Conservation (phyloP, 2,329 filamentous ascomycete genomes). For the Dryadomyces quercus-mongolicae region DNA sequence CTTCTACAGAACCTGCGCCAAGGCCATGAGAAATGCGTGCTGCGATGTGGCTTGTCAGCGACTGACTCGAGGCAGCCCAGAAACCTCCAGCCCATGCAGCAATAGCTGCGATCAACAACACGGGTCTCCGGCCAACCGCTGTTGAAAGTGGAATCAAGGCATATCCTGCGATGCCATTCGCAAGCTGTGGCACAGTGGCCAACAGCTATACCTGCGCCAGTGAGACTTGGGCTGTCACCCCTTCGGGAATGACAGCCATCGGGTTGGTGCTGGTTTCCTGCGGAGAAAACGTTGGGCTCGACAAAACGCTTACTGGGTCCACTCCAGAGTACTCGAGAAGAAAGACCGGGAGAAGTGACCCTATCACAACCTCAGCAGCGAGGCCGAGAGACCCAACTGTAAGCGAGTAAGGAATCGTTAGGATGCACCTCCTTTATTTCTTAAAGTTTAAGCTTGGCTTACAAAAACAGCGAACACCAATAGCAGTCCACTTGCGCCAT, state of each 20-base stretch:
- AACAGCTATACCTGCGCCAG: slow-evolving; percentile 20
- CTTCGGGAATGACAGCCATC: slow-evolving; percentile 18
- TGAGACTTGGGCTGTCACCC: slow-evolving; percentile 16
- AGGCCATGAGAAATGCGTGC: slow-evolving; percentile 23
- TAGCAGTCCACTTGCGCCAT: slow-evolving; percentile 21
- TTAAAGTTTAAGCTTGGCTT: background rate
- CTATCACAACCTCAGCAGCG: slow-evolving; percentile 19
- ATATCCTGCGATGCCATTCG: slow-evolving; percentile 23
- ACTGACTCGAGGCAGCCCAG: slow-evolving; percentile 20
- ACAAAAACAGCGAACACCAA: slow-evolving; percentile 16
- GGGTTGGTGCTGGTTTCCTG: slow-evolving; percentile 13
- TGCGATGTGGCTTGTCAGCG: slow-evolving; percentile 16
- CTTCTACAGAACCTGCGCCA: slow-evolving; percentile 24
- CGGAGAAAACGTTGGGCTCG: background rate
- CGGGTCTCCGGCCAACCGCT: slow-evolving; percentile 23
- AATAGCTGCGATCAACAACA: slow-evolving; percentile 21
- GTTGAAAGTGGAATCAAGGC: slow-evolving; percentile 24
- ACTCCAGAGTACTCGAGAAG: slow-evolving; percentile 23
- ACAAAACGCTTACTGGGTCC: slow-evolving; percentile 17
- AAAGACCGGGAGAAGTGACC: slow-evolving; percentile 22
- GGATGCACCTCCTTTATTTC: too few relatives aligned
- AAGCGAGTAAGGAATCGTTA: background rate
- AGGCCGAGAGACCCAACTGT: slow-evolving; percentile 17
- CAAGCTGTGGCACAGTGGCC: slow-evolving; percentile 20
- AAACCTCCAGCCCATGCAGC: slow-evolving; percentile 23